These are phyloP conservation scores for Podaxis sp. DNA, from an alignment of 768 basidiomycete genomes.

Conservation along the genomic window DNA sequence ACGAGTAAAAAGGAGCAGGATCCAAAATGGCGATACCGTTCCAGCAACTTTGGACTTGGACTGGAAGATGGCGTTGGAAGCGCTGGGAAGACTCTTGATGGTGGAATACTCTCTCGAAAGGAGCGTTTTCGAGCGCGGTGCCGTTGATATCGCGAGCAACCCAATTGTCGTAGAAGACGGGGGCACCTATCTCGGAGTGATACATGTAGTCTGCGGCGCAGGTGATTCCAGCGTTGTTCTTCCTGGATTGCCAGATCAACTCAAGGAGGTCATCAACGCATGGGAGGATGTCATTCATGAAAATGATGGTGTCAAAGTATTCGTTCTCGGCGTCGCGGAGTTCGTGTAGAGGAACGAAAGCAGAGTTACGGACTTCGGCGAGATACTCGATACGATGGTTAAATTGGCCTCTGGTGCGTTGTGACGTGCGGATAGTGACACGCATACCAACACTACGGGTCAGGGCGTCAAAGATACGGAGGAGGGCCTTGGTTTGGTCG, in stretches of 20 bases:
- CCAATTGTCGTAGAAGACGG: slow-evolving; percentile 99
- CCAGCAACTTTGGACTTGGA: slow-evolving; percentile 99
- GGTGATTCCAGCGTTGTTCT: slow-evolving; percentile 96
- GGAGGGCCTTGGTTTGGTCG: slow-evolving; percentile 96
- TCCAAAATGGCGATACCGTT: slow-evolving; percentile 96
- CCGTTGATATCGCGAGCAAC: slow-evolving; percentile 99
- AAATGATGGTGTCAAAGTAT: slow-evolving; percentile 94
- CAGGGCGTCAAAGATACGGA: slow-evolving; percentile 93
- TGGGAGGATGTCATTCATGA: slow-evolving; percentile 99
- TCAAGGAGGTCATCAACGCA: slow-evolving; percentile 98
- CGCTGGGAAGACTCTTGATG: slow-evolving; percentile 71
- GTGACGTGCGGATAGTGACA: slow-evolving; percentile 89
- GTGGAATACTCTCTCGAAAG: slow-evolving; percentile 94
- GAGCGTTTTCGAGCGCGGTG: slow-evolving; percentile 96
- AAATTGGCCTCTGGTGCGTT: slow-evolving; percentile 92
- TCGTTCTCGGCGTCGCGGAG: slow-evolving; percentile 89
- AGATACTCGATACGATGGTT: slow-evolving; percentile 99
- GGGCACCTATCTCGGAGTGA: slow-evolving; percentile 90
- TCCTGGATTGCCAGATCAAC: slow-evolving; percentile 92
- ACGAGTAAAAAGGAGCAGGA: slow-evolving; percentile 91
- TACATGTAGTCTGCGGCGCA: slow-evolving; percentile 99
- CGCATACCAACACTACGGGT: slow-evolving; percentile 89
- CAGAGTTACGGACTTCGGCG: slow-evolving; percentile 99
- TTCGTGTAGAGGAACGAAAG: slow-evolving; percentile 94
- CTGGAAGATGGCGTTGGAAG: slow-evolving; percentile 89